These are phyloP conservation scores for Mortierella sp. DNA, from an alignment of 371 early-diverging fungal genomes.

Conservation along the genomic window DNA sequence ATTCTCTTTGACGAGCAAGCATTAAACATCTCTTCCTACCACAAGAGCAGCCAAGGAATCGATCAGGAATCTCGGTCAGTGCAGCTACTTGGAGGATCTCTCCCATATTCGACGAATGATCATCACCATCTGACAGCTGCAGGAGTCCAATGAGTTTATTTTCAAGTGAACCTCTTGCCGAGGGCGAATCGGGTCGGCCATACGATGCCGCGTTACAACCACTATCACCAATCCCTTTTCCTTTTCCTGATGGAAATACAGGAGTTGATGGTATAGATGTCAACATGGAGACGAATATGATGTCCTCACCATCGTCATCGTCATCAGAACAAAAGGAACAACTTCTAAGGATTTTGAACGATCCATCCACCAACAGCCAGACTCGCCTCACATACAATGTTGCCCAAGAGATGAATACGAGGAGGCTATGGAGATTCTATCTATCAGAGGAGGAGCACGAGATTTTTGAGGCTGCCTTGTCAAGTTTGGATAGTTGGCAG, in stretches of 20 bases:
- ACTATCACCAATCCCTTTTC: conserved; percentile 36
- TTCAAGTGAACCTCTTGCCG: conserved; percentile 47
- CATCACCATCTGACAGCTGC: conserved; percentile 14
- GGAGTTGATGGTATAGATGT: conserved; percentile 1
- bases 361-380: conserved; percentile 39
- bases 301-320: conserved; percentile 4
- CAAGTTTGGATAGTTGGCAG: conserved; percentile 61
- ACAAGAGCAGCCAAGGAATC: not conserved
- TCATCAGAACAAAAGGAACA: conserved; percentile 30
- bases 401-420: conserved; percentile 56
- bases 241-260: conserved; percentile 1
- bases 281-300: conserved; percentile 1
- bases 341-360: conserved; percentile 32
- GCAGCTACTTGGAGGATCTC: not conserved
- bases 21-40: not conserved
- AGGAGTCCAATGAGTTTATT: conserved; percentile 48
- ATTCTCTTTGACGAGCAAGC: not conserved
- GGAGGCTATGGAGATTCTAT: conserved; percentile 56
- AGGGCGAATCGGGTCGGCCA: conserved; percentile 34
- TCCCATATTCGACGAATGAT: conserved; percentile 21
- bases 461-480: conserved; percentile 59
- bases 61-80: conserved; percentile 1
- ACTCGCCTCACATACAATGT: conserved; percentile 44
- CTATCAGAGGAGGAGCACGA: conserved; percentile 56
- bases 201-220: conserved; percentile 11